Base-by-base conservation (phyloP, 306 rosid species). In the Dryas octopetala region DNA sequence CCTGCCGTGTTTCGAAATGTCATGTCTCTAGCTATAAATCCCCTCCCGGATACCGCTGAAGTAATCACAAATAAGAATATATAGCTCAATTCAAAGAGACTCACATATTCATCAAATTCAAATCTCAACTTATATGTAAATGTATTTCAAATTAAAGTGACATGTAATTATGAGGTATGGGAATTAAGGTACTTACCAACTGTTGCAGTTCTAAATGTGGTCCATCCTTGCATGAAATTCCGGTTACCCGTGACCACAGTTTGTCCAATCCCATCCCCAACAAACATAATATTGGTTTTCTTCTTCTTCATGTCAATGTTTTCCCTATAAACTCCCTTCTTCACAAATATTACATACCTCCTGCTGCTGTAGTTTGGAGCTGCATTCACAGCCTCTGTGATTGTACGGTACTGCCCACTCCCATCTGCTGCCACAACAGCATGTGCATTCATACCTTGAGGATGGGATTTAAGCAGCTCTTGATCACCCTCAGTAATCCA, bases 141-240 rank as follows among this genome's bases (percentile, higher is more conserved):
- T 32, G 3, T 32, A 32, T 32, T 1, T 32, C 38, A 32, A 32
- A 32, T 32, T 32, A 32, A 32, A 41, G 11, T n/a, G 49, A 40
- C 38, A 7, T 41, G 38, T 23, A 38, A 62, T 19, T 19, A 19
- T 62, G 40, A 62, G 23, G 12, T 40, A 61, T 28, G 3, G 15
- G 0, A 59, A 63, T 32, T 26, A 17, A n/a, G 50, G 0, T 6
- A 75, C 89, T 67, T 68, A 94, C 98, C 98, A 46, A 95, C 80
- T 0, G 97, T 95, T 54, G 98, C 96, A 63, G 98, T 91, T 85
- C 98, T 83, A 76, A 91, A 95, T 45, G 98, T 91, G 47, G 98
- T 95, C 98, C 97, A 95, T 61, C 97, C 98, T 72, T 95, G 97
- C 91, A 90, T 82, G 91, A 95, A 95, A 83, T 84, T 90, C 12